Base-by-base conservation (phyloP, 1,284 basidiomycete species). In the Heterobasidion occidentale region DNA sequence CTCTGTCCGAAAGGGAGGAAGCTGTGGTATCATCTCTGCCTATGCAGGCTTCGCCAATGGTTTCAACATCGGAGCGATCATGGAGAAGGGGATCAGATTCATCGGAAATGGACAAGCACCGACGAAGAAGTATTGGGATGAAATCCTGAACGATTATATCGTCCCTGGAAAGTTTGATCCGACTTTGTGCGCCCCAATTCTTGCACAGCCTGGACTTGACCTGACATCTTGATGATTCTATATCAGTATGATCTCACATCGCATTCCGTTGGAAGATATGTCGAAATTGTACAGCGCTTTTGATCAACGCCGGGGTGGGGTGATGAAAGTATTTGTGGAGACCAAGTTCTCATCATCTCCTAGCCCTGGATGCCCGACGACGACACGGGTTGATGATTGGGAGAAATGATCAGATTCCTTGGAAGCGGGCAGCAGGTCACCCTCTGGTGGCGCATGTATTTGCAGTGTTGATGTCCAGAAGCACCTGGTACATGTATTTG, bases 31-130 rank as follows among this genome's bases (percentile, higher is more conserved):
- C 53, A 87, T 84, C 59, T 82, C 80, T 12, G 85, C 77, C 3
- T 86, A 88, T 64, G 72, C 77, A 5, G 83, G 81, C 0, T 84
- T 77, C 68, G 80, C 83, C 34, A 87, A 88, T 66, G 78, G 80
- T 53, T 81, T 91, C 70, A 86, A 88, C 67, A 79, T 89, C 51
- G 86, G 86, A 3, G 84, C 88, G 0, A 64, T 92, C 51, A 91
- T 92, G 88, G 87, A 92, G 74, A 88, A 88, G 69, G 83, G 83
- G 1, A 71, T 87, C 17, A 72, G 84, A 60, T 72, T 88, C 54
- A 85, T 88, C 62, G 85, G 85, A 3, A 86, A 86, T 62, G 85
- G 86, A 1, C 83, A 85, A 70, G 88, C 88, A 0, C 88, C 88
- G 1, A 83, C 86, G 1, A 86, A 88, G 66, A 74, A 77, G 53